Evolutionary conservation across 257 asterid genomes (phyloP), one percentile per base, ranked within the genome.

Genomic region (Nicotiana paniculata): DNA sequence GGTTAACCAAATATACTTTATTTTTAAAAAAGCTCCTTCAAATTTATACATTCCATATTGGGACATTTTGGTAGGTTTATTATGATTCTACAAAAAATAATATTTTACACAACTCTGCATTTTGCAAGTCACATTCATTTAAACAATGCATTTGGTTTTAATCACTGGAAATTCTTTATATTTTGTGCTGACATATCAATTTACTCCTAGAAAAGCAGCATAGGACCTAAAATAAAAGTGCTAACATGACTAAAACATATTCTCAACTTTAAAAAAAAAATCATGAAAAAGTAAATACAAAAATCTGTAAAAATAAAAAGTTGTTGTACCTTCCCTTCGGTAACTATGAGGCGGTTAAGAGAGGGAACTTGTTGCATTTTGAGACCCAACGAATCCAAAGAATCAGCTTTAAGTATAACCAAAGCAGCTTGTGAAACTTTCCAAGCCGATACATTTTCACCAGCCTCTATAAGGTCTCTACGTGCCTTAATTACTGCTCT

Each of bases 331-430:
- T 96, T 94, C 55, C 91, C 95, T 89, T 94, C 99, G 5, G 85
- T 89, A 59, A 65, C 85, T 30, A 90, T 72, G 63, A 93, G 91
- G 62, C 82, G 82, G 63, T 86, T 87, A 75, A 96, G 87, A 21
- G 97, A 89, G 77, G 99, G 98, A 67, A 93, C 92, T 84, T 89
- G 93, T 89, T 93, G 96, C 93, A 96, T 87, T 67, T 86, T 91
- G 83, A 89, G 82, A 53, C 99, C 97, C 85, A 94, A 90, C 54
- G 94, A 89, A 85, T 91, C 97, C 98, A 97, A 96, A 3, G 99
- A 92, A 77, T 88, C 92, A 35, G 89, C 93, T 79, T 90, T 82
- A 37, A 94, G 85, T 69, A 75, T 81, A 87, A 85, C 65, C 81
- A 93, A 83, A 68, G 93, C 99, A 70, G 88, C 93, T 89, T 89